Evolutionary conservation across 139 green algal genomes (phyloP).

Genomic region (Volvox africanus): DNA sequence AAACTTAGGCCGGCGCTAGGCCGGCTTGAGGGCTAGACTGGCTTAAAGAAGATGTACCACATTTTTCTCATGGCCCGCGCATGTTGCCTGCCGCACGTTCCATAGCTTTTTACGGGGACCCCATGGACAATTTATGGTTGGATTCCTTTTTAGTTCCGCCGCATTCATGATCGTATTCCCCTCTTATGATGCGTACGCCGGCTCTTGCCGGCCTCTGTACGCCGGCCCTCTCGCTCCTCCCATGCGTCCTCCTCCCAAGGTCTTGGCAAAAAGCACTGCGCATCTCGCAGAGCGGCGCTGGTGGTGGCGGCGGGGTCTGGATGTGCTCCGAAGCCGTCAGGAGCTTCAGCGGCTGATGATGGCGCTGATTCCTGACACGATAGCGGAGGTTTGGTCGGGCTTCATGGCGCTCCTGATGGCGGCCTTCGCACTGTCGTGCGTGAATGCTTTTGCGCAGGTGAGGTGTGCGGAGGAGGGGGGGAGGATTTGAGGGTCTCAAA

Average conservation of each 20-base stretch:
- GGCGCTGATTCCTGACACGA: constrained; percentile 61
- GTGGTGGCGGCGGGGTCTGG: constrained; percentile 55
- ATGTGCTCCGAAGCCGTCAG: constrained; percentile 35
- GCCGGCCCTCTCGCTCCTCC: too few species aligned
- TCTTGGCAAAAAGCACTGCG: constrained; percentile 54
- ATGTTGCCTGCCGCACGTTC: too few species aligned
- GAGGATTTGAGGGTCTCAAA: neutral
- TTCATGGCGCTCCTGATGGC: constrained; percentile 62
- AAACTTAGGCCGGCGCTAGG: too few species aligned
- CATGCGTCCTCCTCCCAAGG: neutral
- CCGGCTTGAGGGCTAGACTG: too few species aligned
- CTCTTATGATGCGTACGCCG: too few species aligned
- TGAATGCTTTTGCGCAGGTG: constrained; percentile 67
- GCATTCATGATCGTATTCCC: too few species aligned
- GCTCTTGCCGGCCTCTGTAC: too few species aligned
- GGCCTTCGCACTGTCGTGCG: constrained; percentile 60
- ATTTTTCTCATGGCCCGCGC: too few species aligned
- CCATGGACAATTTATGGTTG: too few species aligned
- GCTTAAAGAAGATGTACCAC: too few species aligned
- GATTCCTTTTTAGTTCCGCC: too few species aligned
- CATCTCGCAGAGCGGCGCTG: constrained; percentile 57
- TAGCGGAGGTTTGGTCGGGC: constrained; percentile 63
- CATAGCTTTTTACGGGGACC: too few species aligned
- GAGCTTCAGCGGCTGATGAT: constrained; percentile 47
- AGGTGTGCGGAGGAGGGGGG: neutral